Conservation (phyloP, 495 filamentous ascomycete genomes). For the Saxispiralis lemnorum region DNA sequence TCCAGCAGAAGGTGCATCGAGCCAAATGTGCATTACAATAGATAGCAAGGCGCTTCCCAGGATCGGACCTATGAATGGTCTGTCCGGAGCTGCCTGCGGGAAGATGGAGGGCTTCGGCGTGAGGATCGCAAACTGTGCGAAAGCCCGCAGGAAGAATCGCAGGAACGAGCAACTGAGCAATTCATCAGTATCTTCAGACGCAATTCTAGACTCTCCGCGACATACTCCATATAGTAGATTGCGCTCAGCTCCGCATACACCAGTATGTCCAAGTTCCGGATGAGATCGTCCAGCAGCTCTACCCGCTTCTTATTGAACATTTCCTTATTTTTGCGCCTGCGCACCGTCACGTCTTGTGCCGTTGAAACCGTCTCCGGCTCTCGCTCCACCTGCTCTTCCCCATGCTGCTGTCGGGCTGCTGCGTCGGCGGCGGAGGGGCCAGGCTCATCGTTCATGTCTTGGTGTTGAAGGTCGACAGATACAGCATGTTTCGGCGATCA, state of each 20-base stretch:
- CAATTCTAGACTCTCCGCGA: neutral
- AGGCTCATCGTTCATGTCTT: slow-evolving; percentile 48
- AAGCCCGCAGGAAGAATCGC: slow-evolving; percentile 48
- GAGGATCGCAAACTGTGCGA: slow-evolving; percentile 58
- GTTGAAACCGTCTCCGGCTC: slow-evolving; percentile 1
- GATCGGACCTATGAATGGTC: slow-evolving; percentile 52
- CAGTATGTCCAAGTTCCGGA: slow-evolving; percentile 60
- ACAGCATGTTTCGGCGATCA: slow-evolving; percentile 6
- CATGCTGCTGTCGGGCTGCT: slow-evolving; percentile 8
- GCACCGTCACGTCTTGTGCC: slow-evolving; percentile 7
- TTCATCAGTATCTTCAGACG: slow-evolving; percentile 6
- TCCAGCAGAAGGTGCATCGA: slow-evolving; percentile 43
- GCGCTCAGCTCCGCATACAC: slow-evolving; percentile 64
- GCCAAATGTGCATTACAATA: slow-evolving; percentile 49
- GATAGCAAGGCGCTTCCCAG: slow-evolving; percentile 54
- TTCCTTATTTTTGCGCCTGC: slow-evolving; percentile 25
- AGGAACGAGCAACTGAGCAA: slow-evolving; percentile 56
- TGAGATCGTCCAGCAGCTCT: slow-evolving; percentile 49
- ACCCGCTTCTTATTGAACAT: slow-evolving; percentile 34
- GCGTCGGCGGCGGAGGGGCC: slow-evolving; percentile 15
- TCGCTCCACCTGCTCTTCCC: no score
- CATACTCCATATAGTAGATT: slow-evolving; percentile 85
- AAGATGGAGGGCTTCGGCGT: slow-evolving; percentile 59
- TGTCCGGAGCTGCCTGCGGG: slow-evolving; percentile 35
- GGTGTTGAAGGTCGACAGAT: neutral